These are phyloP conservation scores for Macrocybe gigantea DNA, from an alignment of 768 basidiomycete genomes.

Conservation along the genomic window DNA sequence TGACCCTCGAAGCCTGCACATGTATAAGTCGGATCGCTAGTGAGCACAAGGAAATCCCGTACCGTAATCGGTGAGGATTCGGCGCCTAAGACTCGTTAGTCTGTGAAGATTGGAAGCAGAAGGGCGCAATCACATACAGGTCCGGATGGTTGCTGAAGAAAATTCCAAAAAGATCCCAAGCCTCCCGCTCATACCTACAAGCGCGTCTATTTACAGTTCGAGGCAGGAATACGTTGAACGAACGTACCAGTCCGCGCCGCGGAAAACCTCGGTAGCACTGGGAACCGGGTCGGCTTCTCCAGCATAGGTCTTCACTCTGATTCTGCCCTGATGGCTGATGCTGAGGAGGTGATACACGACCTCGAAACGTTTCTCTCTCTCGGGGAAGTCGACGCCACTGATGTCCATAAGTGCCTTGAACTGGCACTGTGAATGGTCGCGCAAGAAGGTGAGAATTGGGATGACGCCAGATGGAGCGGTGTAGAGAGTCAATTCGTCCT, in stretches of 20 bases:
- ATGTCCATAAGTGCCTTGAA: slow-evolving; percentile 93
- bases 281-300: slow-evolving; percentile 91
- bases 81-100: slow-evolving; percentile 52
- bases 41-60: slow-evolving; percentile 5
- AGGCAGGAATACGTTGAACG: not conserved
- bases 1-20: slow-evolving; percentile 88
- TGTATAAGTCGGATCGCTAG: slow-evolving; percentile 7
- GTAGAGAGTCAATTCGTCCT: slow-evolving; percentile 93
- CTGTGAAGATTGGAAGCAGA: not conserved
- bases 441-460: slow-evolving; percentile 85
- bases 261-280: slow-evolving; percentile 70
- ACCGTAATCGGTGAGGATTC: slow-evolving; percentile 98
- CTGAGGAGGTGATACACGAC: slow-evolving; percentile 95
- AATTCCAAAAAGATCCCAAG: slow-evolving; percentile 96
- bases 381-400: slow-evolving; percentile 93
- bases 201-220: not conserved
- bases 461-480: slow-evolving; percentile 74
- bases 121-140: slow-evolving; percentile 50
- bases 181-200: slow-evolving; percentile 89
- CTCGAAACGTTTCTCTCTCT: slow-evolving; percentile 90
- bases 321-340: slow-evolving; percentile 68
- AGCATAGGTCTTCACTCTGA: slow-evolving; percentile 96
- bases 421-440: slow-evolving; percentile 93
- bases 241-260: slow-evolving; percentile 91
- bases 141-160: slow-evolving; percentile 97